A percentile compares a stretch with the other conserved stretches of the same genome.
Conservation (phyloP, 768 basidiomycete species). For the Sporobolomyces pararoseus region DNA sequence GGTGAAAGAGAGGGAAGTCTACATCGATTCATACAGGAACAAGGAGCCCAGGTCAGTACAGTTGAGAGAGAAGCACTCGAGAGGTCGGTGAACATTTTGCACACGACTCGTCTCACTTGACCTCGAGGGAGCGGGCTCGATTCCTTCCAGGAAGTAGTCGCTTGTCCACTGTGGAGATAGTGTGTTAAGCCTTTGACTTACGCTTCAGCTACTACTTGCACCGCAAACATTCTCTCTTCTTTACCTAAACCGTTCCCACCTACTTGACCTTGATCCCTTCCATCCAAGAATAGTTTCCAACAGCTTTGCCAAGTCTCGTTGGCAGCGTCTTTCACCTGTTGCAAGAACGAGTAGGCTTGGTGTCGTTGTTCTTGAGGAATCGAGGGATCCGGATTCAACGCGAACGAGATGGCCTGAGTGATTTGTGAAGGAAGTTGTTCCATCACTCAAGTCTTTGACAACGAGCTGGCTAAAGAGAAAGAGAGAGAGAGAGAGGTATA, state of each 20-base stretch:
- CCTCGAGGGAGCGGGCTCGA: too few relatives aligned
- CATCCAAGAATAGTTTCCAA: slow-evolving; percentile 42
- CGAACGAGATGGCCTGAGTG: slow-evolving; percentile 10
- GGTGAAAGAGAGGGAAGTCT: slow-evolving; percentile 33
- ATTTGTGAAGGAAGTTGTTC: slow-evolving; percentile 19
- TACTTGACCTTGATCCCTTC: neutral
- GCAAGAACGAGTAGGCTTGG: slow-evolving; percentile 42
- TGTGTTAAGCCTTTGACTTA: too few relatives aligned
- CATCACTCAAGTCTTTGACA: neutral
- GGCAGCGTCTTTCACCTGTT: slow-evolving; percentile 39
- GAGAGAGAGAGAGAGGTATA: too few relatives aligned
- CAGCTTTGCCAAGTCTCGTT: slow-evolving; percentile 40
- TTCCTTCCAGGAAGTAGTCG: too few relatives aligned
- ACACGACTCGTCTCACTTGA: too few relatives aligned
- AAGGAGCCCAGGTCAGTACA: too few relatives aligned
- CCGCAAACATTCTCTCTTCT: slow-evolving; percentile 44
- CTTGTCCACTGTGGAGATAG: too few relatives aligned
- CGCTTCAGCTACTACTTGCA: slow-evolving; percentile 45
- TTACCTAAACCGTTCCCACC: slow-evolving; percentile 3
- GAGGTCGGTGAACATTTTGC: neutral
- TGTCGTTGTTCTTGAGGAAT: slow-evolving; percentile 21
- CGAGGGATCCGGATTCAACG: slow-evolving; percentile 10
- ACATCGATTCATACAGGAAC: neutral
- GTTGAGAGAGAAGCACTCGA: neutral
- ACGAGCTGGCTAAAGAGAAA: neutral